Base-by-base conservation (phyloP, 257 asterid species). In the Ocimum tenuiflorum region DNA sequence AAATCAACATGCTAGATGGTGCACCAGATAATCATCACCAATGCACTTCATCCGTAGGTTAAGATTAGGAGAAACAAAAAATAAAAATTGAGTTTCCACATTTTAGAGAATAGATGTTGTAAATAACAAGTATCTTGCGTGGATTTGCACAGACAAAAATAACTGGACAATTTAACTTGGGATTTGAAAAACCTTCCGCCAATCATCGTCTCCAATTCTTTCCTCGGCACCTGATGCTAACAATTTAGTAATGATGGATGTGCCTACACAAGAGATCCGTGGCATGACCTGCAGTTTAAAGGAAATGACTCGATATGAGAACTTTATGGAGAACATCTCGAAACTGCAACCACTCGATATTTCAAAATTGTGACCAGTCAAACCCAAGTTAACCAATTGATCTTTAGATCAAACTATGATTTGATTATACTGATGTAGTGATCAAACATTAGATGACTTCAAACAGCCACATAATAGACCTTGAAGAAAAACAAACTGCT, bases 271-370 rank as follows among this genome's bases (percentile, higher is more conserved):
- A 46, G 64, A n/a, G 53, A 24, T 27, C 73, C 68, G 41, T 46
- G 55, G 35, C 52, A 69, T 23, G 19, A 42, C 72, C 83, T 74
- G 71, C 72, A 78, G 43, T 38, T 35, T 23, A 49, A 58, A 47
- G 39, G 47, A 59, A 46, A 24, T 1, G 10, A 64, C 38, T 39
- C 11, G 31, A 23, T 6, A 41, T 8, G 27, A 13, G 27, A 29
- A 19, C 55, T 50, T 7, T 13, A 2, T 3, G 3, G 47, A 43
- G 1, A 3, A 43, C 17, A 0, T 42, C 15, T n/a, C 15, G 4
- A 7, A 36, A 36, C 13, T 3, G 24, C 11, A 19, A 48, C 27
- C 23, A 48, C 27, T 17, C 6, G 22, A 48, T 7, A 11, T 8
- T 18, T 51, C 57, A 20, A 0, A 51, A 11, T 33, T 50, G 10